A percentile compares a stretch with the other conserved stretches of the same genome.
Evolutionary conservation across 2,329 filamentous ascomycete genomes (phyloP).

Genomic region (Dactylellina parvicollis): DNA sequence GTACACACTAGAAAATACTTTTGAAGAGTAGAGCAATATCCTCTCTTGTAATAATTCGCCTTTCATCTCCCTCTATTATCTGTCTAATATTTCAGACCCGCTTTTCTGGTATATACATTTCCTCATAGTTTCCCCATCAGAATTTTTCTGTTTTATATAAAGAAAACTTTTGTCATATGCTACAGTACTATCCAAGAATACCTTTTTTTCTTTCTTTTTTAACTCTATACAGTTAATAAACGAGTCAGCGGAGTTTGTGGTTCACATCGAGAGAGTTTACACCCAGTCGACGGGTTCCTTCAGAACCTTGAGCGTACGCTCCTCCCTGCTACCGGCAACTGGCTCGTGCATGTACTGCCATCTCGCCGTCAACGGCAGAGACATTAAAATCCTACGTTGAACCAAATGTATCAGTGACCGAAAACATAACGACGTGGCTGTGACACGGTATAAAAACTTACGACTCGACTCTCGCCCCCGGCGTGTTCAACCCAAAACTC

Average conservation of each 20-base stretch:
- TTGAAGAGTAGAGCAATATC: constrained; percentile 11
- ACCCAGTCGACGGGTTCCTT: constrained; percentile 75
- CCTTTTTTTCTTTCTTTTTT: neutral
- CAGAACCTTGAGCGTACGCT: constrained; percentile 78
- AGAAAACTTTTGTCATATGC: neutral
- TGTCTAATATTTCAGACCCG: constrained; percentile 4
- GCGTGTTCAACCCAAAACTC: constrained; percentile 91
- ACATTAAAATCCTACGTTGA: constrained; percentile 87
- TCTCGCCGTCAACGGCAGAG: constrained; percentile 86
- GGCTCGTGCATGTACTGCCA: constrained; percentile 97
- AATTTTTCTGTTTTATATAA: neutral
- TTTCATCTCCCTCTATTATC: too few relatives aligned
- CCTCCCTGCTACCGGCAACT: constrained; percentile 78
- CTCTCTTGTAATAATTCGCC: too few relatives aligned
- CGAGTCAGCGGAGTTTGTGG: neutral
- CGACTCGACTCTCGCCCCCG: constrained; percentile 83
- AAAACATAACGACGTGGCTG: neutral
- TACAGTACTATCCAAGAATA: neutral
- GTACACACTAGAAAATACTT: neutral
- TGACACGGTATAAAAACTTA: constrained; percentile 37
- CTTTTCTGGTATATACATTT: constrained; percentile 27
- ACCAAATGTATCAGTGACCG: neutral
- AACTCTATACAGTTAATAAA: constrained; percentile 1
- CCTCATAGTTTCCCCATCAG: neutral
- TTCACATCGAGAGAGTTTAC: constrained; percentile 59